Conservation (phyloP, 2,329 filamentous ascomycete genomes). For the Botrytis sinoallii region DNA sequence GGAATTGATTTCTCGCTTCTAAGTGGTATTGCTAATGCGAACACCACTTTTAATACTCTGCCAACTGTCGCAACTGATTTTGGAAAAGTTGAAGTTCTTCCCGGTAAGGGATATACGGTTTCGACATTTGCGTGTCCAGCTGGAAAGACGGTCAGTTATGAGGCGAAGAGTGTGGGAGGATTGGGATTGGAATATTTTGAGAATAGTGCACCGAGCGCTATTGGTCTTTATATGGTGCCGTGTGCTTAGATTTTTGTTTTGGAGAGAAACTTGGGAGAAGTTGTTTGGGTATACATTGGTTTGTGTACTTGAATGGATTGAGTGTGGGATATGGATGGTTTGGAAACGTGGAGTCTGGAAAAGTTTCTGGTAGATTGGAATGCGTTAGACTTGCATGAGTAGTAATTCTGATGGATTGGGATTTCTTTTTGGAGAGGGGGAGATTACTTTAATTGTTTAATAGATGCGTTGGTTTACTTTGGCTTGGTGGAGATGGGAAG, state of each 20-base stretch:
- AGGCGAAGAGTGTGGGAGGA: constrained; percentile 49
- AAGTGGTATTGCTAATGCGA: constrained; percentile 41
- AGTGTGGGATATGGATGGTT: background rate
- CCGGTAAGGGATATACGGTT: constrained; percentile 54
- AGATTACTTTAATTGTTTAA: background rate
- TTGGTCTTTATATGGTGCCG: constrained; percentile 41
- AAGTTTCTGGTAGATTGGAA: background rate
- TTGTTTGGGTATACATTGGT: background rate
- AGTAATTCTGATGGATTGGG: background rate
- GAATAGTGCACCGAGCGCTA: constrained; percentile 53
- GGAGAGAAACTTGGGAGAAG: too few relatives aligned
- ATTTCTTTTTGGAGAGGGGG: background rate
- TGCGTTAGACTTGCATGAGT: background rate
- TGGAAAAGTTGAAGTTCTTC: constrained; percentile 45
- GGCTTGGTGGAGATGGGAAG: background rate
- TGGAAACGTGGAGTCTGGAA: background rate
- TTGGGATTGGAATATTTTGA: constrained; percentile 61
- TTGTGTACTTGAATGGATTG: background rate
- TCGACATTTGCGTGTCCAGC: constrained; percentile 53
- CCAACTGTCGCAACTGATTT: constrained; percentile 47
- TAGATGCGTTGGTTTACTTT: background rate
- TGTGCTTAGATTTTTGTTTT: constrained; percentile 13
- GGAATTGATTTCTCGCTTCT: constrained; percentile 46
- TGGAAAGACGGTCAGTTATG: constrained; percentile 49
- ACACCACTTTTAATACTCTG: constrained; percentile 53